These are phyloP conservation scores for Pythium rhizo-oryzae DNA, from an alignment of 352 stramenopile species.

Conservation along the genomic window DNA sequence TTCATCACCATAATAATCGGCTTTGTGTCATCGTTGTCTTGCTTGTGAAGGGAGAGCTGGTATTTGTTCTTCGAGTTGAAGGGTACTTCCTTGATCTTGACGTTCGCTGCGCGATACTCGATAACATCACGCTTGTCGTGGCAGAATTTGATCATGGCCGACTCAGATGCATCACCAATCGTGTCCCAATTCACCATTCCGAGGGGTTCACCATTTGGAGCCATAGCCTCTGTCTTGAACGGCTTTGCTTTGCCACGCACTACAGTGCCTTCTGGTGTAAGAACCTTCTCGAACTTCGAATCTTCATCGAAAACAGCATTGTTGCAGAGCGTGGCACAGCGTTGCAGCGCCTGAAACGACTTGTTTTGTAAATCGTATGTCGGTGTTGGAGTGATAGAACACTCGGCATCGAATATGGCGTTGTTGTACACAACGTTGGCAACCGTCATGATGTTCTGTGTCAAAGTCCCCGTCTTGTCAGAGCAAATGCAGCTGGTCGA, in stretches of 20 bases:
- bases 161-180: constrained; percentile 80
- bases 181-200: constrained; percentile 67
- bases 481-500: constrained; percentile 89
- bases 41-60: constrained; percentile 79
- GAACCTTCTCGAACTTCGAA: constrained; percentile 76
- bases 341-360: constrained; percentile 54
- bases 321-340: constrained; percentile 79
- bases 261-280: constrained; percentile 46
- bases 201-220: constrained; percentile 40
- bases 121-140: constrained; percentile 76
- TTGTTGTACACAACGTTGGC: constrained; percentile 78
- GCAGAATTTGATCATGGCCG: constrained; percentile 88
- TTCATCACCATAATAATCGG: constrained; percentile 92
- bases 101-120: constrained; percentile 60
- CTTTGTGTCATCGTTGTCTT: constrained; percentile 70
- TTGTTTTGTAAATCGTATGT: constrained; percentile 44
- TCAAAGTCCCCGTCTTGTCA: constrained; percentile 92
- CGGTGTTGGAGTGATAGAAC: constrained; percentile 57
- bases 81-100: constrained; percentile 80
- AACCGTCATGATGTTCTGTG: constrained; percentile 90
- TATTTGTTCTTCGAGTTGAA: constrained; percentile 91
- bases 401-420: constrained; percentile 77
- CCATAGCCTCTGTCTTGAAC: constrained; percentile 61
- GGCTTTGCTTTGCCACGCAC: constrained; percentile 50
- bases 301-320: constrained; percentile 80